Conservation (phyloP, 1,284 basidiomycete genomes). For the Fistulinella staudtii region DNA sequence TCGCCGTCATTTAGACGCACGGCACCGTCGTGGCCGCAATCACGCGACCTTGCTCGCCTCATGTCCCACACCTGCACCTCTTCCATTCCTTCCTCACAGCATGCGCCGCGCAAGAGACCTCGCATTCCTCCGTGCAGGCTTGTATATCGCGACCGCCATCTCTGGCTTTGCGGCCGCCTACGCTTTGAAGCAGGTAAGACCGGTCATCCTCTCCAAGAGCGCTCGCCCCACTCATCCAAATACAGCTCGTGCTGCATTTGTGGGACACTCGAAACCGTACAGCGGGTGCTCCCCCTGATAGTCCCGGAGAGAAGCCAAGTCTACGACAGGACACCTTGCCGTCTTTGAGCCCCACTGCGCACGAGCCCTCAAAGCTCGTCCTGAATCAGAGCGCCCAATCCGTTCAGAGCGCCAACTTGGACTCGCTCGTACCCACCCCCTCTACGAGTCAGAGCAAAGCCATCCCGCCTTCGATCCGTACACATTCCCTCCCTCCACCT, state of each 20-base stretch:
- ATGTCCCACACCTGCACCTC: neutral
- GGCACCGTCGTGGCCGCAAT: too few relatives aligned
- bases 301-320: too few relatives aligned
- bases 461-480: slow-evolving; percentile 11
- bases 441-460: neutral
- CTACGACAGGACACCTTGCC: too few relatives aligned
- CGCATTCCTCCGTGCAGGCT: slow-evolving; percentile 6
- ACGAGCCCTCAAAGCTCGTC: too few relatives aligned
- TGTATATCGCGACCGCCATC: slow-evolving; percentile 14
- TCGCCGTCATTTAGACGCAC: too few relatives aligned
- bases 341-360: too few relatives aligned
- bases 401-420: too few relatives aligned
- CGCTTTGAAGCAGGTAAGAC: slow-evolving; percentile 15
- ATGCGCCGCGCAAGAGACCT: slow-evolving; percentile 15
- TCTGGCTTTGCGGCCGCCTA: slow-evolving; percentile 22
- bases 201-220: neutral
- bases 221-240: neutral
- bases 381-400: too few relatives aligned
- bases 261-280: neutral
- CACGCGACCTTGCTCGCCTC: neutral
- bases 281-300: neutral
- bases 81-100: neutral
- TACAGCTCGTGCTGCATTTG: neutral
- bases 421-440: neutral
- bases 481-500: slow-evolving; percentile 16